These are phyloP conservation scores for Hanseniaspora singularis DNA, from an alignment of 805 yeast genomes.

Conservation along the genomic window DNA sequence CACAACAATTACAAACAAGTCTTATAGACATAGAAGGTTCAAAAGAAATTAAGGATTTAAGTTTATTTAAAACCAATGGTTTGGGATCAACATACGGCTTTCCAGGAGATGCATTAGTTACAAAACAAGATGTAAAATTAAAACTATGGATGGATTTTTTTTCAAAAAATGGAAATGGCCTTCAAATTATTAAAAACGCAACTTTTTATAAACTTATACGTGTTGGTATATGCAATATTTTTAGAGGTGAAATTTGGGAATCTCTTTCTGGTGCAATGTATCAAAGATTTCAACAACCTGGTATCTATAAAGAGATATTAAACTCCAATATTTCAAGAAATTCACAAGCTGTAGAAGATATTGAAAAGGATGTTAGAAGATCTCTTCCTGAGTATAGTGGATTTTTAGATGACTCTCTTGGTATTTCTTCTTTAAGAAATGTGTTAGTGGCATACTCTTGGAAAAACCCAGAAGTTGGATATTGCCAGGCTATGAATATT, in stretches of 20 bases:
- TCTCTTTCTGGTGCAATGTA: constrained; percentile 76
- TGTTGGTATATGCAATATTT: constrained; percentile 85
- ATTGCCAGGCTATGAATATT: constrained; percentile 98
- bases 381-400: constrained; percentile 95
- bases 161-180: constrained; percentile 69
- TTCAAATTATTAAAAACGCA: constrained; percentile 61
- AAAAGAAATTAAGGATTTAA: constrained; percentile 25
- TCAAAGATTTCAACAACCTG: constrained; percentile 48
- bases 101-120: constrained; percentile 75
- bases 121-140: constrained; percentile 73
- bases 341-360: constrained; percentile 86
- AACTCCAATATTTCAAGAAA: constrained; percentile 48
- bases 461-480: constrained; percentile 94
- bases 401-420: constrained; percentile 64
- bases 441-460: constrained; percentile 91
- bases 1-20: no score
- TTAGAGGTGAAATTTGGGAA: constrained; percentile 97
- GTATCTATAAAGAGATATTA: constrained; percentile 47
- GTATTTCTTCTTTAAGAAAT: constrained; percentile 70
- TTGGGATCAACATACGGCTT: constrained; percentile 72
- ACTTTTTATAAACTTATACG: constrained; percentile 72
- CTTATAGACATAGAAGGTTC: constrained; percentile 38
- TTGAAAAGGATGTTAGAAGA: constrained; percentile 88
- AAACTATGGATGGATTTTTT: constrained; percentile 90
- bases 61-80: constrained; percentile 64